Conservation (phyloP, 148 eudicot genomes). For the Rhododendron molle region DNA sequence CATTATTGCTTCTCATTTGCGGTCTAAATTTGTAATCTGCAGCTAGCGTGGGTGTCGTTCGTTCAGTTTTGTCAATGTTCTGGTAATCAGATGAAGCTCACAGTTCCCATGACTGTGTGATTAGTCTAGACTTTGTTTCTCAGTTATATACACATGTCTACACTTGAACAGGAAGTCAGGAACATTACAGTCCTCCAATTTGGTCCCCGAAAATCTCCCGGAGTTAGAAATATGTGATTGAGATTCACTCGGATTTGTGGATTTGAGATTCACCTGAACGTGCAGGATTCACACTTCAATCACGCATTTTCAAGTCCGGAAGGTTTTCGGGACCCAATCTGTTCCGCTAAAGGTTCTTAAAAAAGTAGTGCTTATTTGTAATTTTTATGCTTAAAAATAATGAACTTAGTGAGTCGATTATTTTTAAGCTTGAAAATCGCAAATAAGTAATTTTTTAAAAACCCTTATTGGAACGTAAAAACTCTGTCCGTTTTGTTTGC, state of each 20-base stretch:
- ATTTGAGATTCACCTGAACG: background rate
- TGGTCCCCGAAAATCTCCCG: background rate
- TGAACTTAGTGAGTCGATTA: too few relatives aligned
- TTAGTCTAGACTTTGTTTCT: slow-evolving; percentile 2
- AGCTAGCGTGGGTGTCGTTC: slow-evolving; percentile 50
- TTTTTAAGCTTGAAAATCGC: too few relatives aligned
- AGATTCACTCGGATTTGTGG: background rate
- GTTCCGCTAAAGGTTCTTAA: too few relatives aligned
- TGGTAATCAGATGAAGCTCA: slow-evolving; percentile 37
- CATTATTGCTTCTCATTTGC: slow-evolving; percentile 21
- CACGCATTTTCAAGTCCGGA: background rate
- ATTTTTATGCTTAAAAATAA: too few relatives aligned
- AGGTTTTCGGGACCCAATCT: background rate
- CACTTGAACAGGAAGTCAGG: background rate
- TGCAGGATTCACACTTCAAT: background rate
- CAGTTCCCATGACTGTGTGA: background rate
- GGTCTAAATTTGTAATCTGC: slow-evolving; percentile 39
- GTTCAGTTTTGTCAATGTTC: slow-evolving; percentile 59
- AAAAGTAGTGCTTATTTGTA: too few relatives aligned
- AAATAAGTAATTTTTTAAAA: too few relatives aligned
- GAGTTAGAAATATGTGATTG: background rate
- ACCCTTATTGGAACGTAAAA: background rate
- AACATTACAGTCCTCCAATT: background rate
- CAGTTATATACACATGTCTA: background rate
- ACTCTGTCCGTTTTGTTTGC: background rate